Evolutionary conservation across 2,329 filamentous ascomycete species (phyloP).

Genomic region (Colletotrichum navitas): DNA sequence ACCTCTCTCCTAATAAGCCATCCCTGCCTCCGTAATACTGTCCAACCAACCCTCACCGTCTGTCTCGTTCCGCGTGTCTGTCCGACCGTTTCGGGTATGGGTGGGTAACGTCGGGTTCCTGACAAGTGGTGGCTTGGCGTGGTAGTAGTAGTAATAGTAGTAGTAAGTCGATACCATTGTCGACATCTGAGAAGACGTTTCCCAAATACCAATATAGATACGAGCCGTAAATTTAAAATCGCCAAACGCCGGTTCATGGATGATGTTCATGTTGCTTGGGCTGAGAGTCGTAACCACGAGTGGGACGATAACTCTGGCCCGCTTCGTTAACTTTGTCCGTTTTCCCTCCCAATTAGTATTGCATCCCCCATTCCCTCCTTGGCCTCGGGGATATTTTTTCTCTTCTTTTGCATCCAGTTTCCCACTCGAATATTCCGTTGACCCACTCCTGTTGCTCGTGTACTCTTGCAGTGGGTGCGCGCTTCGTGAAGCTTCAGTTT

Average conservation of each 20-base stretch:
- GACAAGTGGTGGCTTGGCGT: not conserved
- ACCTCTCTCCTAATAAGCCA: not conserved
- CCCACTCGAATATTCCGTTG: not conserved
- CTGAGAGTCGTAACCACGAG: slow-evolving; percentile 10
- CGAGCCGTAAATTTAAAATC: slow-evolving; percentile 37
- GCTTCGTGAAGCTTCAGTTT: not conserved
- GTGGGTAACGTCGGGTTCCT: not conserved
- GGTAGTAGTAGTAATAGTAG: not conserved
- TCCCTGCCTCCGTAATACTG: not conserved
- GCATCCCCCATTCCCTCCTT: no score
- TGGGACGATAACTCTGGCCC: slow-evolving; percentile 4
- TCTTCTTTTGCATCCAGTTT: not conserved
- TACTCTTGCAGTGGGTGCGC: not conserved
- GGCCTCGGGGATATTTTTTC: not conserved
- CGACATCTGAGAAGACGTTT: not conserved
- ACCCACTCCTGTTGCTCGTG: not conserved
- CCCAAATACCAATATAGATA: slow-evolving; percentile 19
- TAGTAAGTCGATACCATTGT: not conserved
- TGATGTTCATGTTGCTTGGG: slow-evolving; percentile 13
- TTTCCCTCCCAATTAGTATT: slow-evolving; percentile 9
- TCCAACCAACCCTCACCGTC: not conserved
- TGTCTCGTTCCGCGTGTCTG: not conserved
- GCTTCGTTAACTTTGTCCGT: slow-evolving; percentile 10
- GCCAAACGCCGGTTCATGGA: slow-evolving; percentile 39
- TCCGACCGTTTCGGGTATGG: not conserved